Base-by-base conservation (phyloP, 805 yeast species). In the Metahyphopichia silvanorum region DNA sequence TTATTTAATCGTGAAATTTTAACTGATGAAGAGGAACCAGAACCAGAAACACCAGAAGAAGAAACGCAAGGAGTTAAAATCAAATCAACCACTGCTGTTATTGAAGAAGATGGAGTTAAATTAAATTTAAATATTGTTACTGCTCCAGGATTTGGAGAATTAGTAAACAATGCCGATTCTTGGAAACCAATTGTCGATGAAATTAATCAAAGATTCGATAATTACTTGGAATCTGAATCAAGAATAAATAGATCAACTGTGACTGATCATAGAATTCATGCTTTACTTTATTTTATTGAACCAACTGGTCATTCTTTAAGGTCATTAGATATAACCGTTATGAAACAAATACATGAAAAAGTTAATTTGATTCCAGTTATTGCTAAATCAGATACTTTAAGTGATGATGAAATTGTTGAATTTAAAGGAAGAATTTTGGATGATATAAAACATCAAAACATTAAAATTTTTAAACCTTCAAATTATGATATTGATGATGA, bases 261-360 rank as follows among this genome's bases (percentile, higher is more conserved):
- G 42, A 71, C 66, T 37, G 98, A 93, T 63, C 76, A 81, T 52
- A 80, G 98, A 53, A 77, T 93, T 38, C 98, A 93, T 60, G 98
- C 96, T 21, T 79, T 88, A 56, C 66, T 93, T 42, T 93, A 89
- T 64, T 91, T 93, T 51, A 85, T 93, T 51, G 96, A 91, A 64
- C 98, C 98, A 47, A 89, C 97, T 16, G 98, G 96, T 40, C 98
- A 93, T 64, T 78, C 86, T 26, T 74, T 93, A 57, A 85, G 82
- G 57, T 81, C 96, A 13, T 71, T 93, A 51, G 98, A 93, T 60
- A 79, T 93, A 46, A 81, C 76, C 44, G 85, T 89, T 47, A 86
- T 93, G 86, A 81, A 82, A 55, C 77, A 79, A 55, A 77, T 93
- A 42, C 95, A 87, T 66, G 81, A 82, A 53, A 88, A 87, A 60